These are phyloP conservation scores for Neurospora tetrasperma DNA, from an alignment of 495 filamentous ascomycete genomes.

Conservation along the genomic window DNA sequence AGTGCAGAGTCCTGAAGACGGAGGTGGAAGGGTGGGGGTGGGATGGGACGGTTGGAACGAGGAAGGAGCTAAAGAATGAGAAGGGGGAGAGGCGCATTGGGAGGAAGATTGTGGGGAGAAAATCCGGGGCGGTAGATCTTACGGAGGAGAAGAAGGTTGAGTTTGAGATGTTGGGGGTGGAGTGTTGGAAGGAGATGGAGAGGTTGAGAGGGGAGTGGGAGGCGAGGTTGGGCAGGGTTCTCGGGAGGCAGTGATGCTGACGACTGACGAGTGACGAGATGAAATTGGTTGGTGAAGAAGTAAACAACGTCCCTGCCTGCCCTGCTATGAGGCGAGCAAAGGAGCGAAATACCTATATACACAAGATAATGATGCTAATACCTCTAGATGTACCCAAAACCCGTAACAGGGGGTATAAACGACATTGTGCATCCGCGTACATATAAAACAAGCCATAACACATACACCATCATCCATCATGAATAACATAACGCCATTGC, in stretches of 20 bases:
- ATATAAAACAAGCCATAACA: neutral
- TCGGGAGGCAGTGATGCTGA: neutral
- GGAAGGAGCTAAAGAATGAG: constrained; percentile 34
- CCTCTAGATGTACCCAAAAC: neutral
- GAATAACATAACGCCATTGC: neutral
- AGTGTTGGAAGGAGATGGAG: constrained; percentile 80
- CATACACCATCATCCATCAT: constrained; percentile 2
- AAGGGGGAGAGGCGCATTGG: constrained; percentile 12
- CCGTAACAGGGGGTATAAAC: neutral
- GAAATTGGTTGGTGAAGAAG: neutral
- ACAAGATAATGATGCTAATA: neutral
- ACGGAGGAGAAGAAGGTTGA: constrained; percentile 53
- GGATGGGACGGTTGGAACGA: constrained; percentile 54
- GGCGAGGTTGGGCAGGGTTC: constrained; percentile 25
- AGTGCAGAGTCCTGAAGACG: constrained; percentile 52
- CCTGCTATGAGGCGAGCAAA: neutral
- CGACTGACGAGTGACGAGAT: neutral
- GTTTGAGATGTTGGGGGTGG: constrained; percentile 66
- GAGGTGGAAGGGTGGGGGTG: constrained; percentile 82
- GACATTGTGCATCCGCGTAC: neutral
- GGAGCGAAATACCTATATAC: neutral
- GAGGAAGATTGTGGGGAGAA: constrained; percentile 39
- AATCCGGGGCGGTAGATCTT: constrained; percentile 44
- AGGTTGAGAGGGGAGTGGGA: constrained; percentile 72
- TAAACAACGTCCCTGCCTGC: neutral